Conservation (phyloP, 2,329 filamentous ascomycete genomes). For the Paecilomyces fulvus region DNA sequence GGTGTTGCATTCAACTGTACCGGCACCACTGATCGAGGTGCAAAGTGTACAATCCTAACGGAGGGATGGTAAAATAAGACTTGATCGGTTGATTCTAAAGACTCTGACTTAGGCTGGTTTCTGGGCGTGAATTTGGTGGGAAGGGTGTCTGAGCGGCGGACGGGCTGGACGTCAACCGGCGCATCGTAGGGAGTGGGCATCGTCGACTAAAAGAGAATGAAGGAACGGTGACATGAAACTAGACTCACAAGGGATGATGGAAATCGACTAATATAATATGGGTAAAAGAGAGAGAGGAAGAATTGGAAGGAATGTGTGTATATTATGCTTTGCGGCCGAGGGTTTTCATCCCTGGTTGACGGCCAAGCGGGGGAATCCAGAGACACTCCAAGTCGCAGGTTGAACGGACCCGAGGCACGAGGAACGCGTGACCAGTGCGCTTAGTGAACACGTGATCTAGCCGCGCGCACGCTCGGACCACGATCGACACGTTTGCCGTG, state of each 20-base stretch:
- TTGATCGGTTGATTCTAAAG: constrained; percentile 24
- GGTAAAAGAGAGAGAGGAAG: neutral
- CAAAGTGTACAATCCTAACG: constrained; percentile 64
- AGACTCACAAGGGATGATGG: neutral
- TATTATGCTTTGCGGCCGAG: neutral
- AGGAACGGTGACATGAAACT: constrained; percentile 2
- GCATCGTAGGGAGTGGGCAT: constrained; percentile 26
- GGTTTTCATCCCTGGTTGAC: neutral
- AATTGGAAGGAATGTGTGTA: neutral
- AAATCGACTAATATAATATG: neutral
- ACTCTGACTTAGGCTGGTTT: constrained; percentile 19
- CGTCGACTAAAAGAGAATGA: constrained; percentile 8
- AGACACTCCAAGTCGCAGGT: neutral
- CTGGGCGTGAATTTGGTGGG: constrained; percentile 25
- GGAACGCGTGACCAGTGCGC: neutral
- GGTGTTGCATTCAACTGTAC: constrained; percentile 36
- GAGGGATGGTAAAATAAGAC: constrained; percentile 63
- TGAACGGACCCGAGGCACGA: neutral
- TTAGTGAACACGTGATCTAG: neutral
- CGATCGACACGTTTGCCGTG: neutral
- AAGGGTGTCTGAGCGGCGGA: constrained; percentile 29
- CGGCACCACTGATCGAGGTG: constrained; percentile 24
- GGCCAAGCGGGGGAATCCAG: neutral
- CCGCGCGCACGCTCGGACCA: neutral
- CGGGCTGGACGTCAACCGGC: constrained; percentile 14